These are phyloP conservation scores for Sonneratia caseolaris DNA, from an alignment of 345 rosid genomes.

Conservation along the genomic window DNA sequence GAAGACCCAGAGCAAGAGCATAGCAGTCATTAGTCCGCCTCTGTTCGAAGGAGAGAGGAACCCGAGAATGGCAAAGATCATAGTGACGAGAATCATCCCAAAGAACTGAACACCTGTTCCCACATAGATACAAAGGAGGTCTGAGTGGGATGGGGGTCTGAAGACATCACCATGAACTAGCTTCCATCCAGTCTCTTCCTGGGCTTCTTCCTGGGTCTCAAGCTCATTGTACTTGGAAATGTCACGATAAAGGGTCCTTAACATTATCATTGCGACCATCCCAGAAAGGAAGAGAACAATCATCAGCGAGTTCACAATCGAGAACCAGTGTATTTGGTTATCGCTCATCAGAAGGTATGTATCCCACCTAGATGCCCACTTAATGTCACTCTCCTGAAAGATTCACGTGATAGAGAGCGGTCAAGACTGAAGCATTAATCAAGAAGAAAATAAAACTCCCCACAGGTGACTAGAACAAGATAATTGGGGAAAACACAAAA, in stretches of 20 bases:
- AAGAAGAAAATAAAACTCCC: neutral
- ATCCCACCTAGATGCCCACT: conserved; percentile 32
- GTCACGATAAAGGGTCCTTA: neutral
- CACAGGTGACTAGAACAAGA: neutral
- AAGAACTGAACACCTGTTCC: conserved; percentile 37
- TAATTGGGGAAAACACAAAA: neutral
- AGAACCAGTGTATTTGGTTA: neutral
- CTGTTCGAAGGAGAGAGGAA: conserved; percentile 38
- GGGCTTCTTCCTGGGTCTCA: conserved; percentile 35
- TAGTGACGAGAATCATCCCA: conserved; percentile 31
- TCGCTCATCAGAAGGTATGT: neutral
- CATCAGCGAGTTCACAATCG: neutral
- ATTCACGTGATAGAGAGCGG: neutral
- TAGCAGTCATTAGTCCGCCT: conserved; percentile 39
- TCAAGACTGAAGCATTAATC: neutral
- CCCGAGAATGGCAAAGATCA: conserved; percentile 34
- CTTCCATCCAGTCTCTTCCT: conserved; percentile 39
- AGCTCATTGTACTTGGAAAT: conserved; percentile 31
- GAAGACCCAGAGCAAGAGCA: conserved; percentile 33
- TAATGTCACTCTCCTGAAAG: conserved; percentile 23
- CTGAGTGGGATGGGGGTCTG: conserved; percentile 27
- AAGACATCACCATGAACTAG: conserved; percentile 37
- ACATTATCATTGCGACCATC: neutral
- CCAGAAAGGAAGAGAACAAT: neutral
- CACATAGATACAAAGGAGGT: conserved; percentile 27